Conservation (phyloP, 225 moss, liverwort and hornwort species). For the Sphagnum contortum region DNA sequence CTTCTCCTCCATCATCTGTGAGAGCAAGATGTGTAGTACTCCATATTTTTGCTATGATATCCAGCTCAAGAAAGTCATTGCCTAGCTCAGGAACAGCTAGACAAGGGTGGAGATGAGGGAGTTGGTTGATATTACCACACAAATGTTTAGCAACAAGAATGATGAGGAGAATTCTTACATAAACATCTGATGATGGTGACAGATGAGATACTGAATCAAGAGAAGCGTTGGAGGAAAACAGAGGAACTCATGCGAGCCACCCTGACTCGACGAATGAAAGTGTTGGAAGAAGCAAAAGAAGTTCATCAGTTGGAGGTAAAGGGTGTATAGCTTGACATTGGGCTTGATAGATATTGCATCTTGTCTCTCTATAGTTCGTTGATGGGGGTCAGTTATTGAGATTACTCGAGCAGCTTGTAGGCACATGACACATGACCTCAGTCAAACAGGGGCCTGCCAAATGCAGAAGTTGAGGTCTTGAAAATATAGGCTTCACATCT, state of each 20-base stretch:
- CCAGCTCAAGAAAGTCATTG: too few species aligned
- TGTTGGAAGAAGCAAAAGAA: conserved; percentile 53
- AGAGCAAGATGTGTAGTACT: too few species aligned
- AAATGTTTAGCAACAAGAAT: background rate
- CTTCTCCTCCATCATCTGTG: too few species aligned
- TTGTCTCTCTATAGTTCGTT: background rate
- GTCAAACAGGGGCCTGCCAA: too few species aligned
- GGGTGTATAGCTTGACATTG: background rate
- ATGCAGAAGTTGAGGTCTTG: too few species aligned
- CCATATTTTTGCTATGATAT: too few species aligned
- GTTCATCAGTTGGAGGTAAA: conserved; percentile 18
- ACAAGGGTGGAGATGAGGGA: background rate
- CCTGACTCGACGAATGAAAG: conserved; percentile 60
- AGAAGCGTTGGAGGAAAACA: conserved; percentile 73
- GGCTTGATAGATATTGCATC: background rate
- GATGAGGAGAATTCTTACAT: too few species aligned
- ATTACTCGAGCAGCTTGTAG: background rate
- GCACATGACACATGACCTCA: too few species aligned
- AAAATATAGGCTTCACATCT: background rate
- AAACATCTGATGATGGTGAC: background rate
- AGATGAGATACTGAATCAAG: conserved; percentile 68
- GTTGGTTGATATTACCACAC: background rate
- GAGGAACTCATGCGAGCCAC: conserved; percentile 80
- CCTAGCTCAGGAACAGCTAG: background rate
- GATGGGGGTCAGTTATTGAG: background rate